Conservation (phyloP, 768 basidiomycete species). For the Lactarius vividus region DNA sequence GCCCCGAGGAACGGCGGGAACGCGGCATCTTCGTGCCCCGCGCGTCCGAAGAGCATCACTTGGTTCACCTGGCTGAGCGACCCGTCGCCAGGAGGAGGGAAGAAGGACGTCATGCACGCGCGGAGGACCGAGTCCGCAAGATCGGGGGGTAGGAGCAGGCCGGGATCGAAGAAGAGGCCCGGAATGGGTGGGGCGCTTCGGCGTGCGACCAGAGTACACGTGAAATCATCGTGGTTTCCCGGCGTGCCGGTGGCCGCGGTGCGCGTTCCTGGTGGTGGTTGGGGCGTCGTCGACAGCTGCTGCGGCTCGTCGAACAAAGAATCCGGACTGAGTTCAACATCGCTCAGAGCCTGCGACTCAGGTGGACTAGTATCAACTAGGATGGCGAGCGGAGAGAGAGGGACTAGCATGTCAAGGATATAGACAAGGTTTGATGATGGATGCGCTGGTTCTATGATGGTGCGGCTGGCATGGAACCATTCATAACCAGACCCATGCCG, state of each 20-base stretch:
- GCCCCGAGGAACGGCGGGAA: conserved; percentile 55
- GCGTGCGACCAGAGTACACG: conserved; percentile 29
- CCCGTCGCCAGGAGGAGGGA: conserved; percentile 32
- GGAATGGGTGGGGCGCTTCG: conserved; percentile 54
- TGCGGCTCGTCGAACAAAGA: conserved; percentile 52
- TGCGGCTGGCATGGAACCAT: not conserved
- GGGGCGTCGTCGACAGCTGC: conserved; percentile 2
- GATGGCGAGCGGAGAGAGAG: not conserved
- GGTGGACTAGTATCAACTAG: not conserved
- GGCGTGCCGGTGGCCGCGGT: not conserved
- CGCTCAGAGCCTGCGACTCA: conserved; percentile 2
- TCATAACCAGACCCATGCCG: not conserved
- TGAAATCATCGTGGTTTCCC: conserved; percentile 8
- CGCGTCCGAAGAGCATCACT: conserved; percentile 80
- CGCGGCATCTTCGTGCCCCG: conserved; percentile 37
- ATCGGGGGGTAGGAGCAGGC: conserved; percentile 47
- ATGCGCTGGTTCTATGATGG: not conserved
- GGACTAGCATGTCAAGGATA: conserved; percentile 4
- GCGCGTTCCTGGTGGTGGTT: conserved; percentile 2
- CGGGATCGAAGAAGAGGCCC: conserved; percentile 61
- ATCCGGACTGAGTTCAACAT: conserved; percentile 34
- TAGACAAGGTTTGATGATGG: conserved; percentile 10
- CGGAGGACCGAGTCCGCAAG: conserved; percentile 48
- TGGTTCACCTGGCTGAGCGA: conserved; percentile 53
- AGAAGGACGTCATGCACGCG: conserved; percentile 59